Percentiles rank a stretch among this genome's conserved stretches.
Conservation (phyloP, 2,329 filamentous ascomycete species). For the Apiospora rasikravindrae region DNA sequence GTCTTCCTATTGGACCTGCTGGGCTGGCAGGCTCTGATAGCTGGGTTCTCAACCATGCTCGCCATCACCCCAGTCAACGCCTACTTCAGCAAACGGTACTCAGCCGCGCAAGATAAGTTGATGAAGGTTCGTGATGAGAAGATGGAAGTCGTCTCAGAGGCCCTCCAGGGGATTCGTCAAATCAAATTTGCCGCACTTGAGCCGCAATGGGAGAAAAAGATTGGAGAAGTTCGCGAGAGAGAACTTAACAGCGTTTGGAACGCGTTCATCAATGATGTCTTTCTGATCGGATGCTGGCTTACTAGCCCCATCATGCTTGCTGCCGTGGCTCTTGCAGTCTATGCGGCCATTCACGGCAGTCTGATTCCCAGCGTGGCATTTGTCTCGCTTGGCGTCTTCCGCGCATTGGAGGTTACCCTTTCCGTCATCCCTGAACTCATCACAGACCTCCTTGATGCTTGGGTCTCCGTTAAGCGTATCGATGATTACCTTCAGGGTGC, state of each 20-base stretch:
- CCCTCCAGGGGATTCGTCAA: constrained; percentile 78
- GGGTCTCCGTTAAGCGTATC: constrained; percentile 74
- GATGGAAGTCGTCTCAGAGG: constrained; percentile 76
- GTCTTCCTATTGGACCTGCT: constrained; percentile 71
- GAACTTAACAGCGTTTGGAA: constrained; percentile 72
- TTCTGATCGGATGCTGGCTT: constrained; percentile 72
- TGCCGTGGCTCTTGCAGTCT: constrained; percentile 71
- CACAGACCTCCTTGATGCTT: constrained; percentile 72
- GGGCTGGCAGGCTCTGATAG: constrained; percentile 71
- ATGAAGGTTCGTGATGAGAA: constrained; percentile 81
- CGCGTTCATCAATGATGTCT: constrained; percentile 67
- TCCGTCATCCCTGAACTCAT: constrained; percentile 75
- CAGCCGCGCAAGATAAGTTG: constrained; percentile 67
- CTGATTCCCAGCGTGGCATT: constrained; percentile 78
- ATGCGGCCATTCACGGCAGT: constrained; percentile 66
- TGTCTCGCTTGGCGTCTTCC: constrained; percentile 77
- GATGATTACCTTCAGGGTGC: constrained; percentile 72
- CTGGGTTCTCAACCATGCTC: constrained; percentile 68
- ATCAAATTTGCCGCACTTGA: constrained; percentile 86
- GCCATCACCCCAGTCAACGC: constrained; percentile 72
- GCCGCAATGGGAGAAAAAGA: constrained; percentile 74
- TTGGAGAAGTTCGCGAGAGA: constrained; percentile 66
- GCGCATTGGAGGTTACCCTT: constrained; percentile 73
- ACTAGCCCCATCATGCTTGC: constrained; percentile 75
- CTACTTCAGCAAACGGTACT: constrained; percentile 68